Conservation (phyloP, 2,329 filamentous ascomycete genomes). For the Emergomyces pasteurianus region DNA sequence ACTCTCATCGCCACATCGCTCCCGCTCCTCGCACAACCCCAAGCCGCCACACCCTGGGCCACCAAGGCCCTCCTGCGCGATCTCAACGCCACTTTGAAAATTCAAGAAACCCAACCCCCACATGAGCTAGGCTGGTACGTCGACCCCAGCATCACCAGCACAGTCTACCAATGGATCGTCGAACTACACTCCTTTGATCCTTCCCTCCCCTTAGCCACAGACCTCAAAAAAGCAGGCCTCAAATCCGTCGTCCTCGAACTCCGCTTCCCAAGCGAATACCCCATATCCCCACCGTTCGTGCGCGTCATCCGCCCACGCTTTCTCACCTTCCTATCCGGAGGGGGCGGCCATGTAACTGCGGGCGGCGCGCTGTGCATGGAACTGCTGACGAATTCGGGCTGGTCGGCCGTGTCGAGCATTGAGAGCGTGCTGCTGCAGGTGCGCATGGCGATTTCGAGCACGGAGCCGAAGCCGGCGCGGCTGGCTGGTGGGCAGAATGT, state of each 20-base stretch:
- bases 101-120: constrained; percentile 49
- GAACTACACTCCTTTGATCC: constrained; percentile 73
- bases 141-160: constrained; percentile 52
- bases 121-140: constrained; percentile 76
- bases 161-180: constrained; percentile 84
- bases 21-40: constrained; percentile 52
- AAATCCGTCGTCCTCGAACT: constrained; percentile 68
- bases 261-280: constrained; percentile 65
- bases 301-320: constrained; percentile 73
- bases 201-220: constrained; percentile 55
- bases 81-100: constrained; percentile 49
- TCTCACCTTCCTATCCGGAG: constrained; percentile 56
- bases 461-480: constrained; percentile 60
- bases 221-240: constrained; percentile 54
- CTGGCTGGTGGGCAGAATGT: constrained; percentile 32
- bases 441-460: constrained; percentile 58
- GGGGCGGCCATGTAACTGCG: constrained; percentile 73
- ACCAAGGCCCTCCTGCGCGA: constrained; percentile 54
- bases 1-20: constrained; percentile 50
- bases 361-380: constrained; percentile 82
- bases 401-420: constrained; percentile 60
- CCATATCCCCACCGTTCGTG: constrained; percentile 70
- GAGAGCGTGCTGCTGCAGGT: constrained; percentile 75
- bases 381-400: constrained; percentile 70
- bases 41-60: constrained; percentile 51